Evolutionary conservation across 2,329 filamentous ascomycete genomes (phyloP), one percentile per base, ranked within the genome.

Genomic region (Blastomyces percursus): DNA sequence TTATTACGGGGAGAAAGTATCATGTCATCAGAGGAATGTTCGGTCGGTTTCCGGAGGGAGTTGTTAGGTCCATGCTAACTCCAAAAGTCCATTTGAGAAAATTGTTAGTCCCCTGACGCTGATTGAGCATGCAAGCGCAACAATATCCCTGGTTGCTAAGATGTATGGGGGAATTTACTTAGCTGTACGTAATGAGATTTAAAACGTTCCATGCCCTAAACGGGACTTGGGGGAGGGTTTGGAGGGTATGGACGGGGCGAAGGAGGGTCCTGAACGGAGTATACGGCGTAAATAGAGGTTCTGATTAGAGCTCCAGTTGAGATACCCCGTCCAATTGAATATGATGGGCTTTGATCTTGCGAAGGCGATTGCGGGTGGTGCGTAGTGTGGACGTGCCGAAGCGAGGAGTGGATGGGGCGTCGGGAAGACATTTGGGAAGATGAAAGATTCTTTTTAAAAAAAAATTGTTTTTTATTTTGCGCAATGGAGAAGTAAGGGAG

Each of bases 201-300:
- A 42, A 30, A 30, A 24, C 51, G 19, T 35, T 44, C 19, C 9
- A 40, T n/a, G 12, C 1, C 60, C 67, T 61, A 75, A 52, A 70
- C 74, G 52, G 75, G 75, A 62, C 75, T 65, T 52, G 74, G 74
- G 48, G 75, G 75, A 27, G 75, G 75, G 63, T 76, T 75, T 21
- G 74, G 72, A 57, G 75, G 75, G 27, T 71, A 73, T 50, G 74
- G 75, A 19, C 70, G 66, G 8, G 71, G 71, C 40, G 71, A 72
- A 42, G 70, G 68, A 32, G 71, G 71, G 16, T 64, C 62, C 21
- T 64, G 54, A 35, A 66, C 59, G 59, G 59, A 60, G 30, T 40
- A 54, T 12, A 60, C 46, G 30, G 57, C 42, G 46, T 42, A 32
- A 2, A 54, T 21, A n/a, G 57, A 48, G 19, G 14, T 59, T 8